Percentiles rank a stretch among this genome's conserved stretches.
Conservation (phyloP, 73 alveolate species). For the Tetrahymena elliotti region DNA sequence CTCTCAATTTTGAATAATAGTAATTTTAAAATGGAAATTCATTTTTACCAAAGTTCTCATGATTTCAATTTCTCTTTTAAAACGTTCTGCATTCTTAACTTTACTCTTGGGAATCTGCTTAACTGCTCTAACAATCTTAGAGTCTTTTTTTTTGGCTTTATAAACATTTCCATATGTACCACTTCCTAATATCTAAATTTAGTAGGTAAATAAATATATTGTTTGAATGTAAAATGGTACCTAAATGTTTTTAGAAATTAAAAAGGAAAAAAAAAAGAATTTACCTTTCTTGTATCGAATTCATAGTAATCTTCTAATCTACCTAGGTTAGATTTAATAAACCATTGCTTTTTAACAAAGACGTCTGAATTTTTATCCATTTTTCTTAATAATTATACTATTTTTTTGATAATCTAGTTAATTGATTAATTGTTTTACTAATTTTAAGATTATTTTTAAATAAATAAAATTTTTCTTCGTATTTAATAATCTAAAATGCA, state of each 20-base stretch:
- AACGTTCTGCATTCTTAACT: constrained; percentile 57
- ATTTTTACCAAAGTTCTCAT: constrained; percentile 45
- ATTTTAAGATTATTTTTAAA: neutral
- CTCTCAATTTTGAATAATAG: neutral
- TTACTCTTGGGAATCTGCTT: constrained; percentile 81
- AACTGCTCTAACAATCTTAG: constrained; percentile 54
- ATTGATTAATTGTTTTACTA: neutral
- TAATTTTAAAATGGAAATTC: neutral
- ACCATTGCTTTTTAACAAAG: constrained; percentile 30
- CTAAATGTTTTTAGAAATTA: neutral
- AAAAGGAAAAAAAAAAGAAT: neutral
- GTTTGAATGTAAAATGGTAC: neutral
- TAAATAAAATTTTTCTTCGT: neutral
- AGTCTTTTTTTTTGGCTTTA: constrained; percentile 24
- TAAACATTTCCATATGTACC: constrained; percentile 39
- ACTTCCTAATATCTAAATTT: constrained; percentile 13
- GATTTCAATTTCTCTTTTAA: constrained; percentile 46
- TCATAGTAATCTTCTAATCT: constrained; percentile 32
- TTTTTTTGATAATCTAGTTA: neutral
- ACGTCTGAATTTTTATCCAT: constrained; percentile 4
- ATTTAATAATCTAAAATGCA: no score
- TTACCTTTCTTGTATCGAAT: constrained; percentile 31
- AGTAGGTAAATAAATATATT: neutral
- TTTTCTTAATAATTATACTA: neutral
- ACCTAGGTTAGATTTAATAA: constrained; percentile 16